Evolutionary conservation across 345 rosid species (phyloP).

Genomic region (Rhodamnia argentea): DNA sequence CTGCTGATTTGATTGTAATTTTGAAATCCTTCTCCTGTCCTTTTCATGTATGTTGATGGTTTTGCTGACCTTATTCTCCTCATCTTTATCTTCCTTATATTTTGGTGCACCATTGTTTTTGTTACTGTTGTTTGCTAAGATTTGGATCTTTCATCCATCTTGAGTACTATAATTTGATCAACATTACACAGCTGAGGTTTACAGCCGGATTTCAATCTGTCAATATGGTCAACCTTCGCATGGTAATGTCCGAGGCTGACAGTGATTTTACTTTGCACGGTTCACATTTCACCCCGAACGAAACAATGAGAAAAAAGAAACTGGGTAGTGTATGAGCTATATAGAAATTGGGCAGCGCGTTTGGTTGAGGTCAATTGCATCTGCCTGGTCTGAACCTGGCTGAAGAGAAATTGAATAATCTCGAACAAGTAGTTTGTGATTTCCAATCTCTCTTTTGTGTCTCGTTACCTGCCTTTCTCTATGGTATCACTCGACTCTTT

Average conservation of each 20-base stretch:
- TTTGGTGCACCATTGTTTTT: neutral
- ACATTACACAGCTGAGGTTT: neutral
- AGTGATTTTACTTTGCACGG: neutral
- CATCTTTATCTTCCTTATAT: neutral
- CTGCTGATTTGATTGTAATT: neutral
- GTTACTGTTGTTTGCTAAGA: neutral
- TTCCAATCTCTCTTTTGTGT: neutral
- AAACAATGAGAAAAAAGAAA: neutral
- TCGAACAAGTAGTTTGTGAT: neutral
- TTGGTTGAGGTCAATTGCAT: neutral
- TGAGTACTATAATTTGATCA: neutral
- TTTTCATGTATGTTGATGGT: neutral
- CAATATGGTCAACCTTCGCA: neutral
- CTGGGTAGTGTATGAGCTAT: neutral
- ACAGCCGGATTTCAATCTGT: neutral
- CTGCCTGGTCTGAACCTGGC: neutral
- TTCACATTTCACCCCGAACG: neutral
- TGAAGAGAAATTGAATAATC: neutral
- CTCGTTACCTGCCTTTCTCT: neutral
- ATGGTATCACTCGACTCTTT: neutral
- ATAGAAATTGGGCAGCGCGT: neutral
- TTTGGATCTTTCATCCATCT: neutral
- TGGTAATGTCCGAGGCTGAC: neutral
- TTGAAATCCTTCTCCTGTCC: neutral
- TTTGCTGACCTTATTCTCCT: neutral